These are phyloP conservation scores for Sodiomyces alkalinus DNA, from an alignment of 2,329 filamentous ascomycete genomes.

Conservation along the genomic window DNA sequence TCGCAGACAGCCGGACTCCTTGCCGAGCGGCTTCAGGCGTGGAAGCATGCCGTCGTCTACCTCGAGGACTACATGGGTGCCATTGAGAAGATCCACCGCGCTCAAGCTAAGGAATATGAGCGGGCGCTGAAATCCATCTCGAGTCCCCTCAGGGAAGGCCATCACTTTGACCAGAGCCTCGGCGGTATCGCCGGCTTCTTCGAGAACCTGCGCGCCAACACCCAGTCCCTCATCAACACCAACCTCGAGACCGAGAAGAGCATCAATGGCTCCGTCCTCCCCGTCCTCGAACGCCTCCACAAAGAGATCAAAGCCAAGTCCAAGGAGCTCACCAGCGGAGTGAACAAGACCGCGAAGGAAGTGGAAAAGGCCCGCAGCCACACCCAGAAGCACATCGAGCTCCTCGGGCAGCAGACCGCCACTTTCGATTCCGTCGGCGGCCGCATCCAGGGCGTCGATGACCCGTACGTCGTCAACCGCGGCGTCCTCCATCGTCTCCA, in stretches of 20 bases:
- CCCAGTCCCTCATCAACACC: conserved; percentile 76
- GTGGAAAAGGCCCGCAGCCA: conserved; percentile 75
- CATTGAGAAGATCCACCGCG: conserved; percentile 73
- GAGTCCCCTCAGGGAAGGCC: conserved; percentile 70
- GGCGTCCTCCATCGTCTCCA: conserved; percentile 71
- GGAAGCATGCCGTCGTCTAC: conserved; percentile 88
- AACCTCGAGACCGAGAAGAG: conserved; percentile 86
- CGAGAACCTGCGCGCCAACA: conserved; percentile 87
- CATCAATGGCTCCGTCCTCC: conserved; percentile 72
- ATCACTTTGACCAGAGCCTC: conserved; percentile 85
- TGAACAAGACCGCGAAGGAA: conserved; percentile 71
- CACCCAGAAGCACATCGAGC: conserved; percentile 93
- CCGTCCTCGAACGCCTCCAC: conserved; percentile 79
- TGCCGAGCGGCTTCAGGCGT: conserved; percentile 76
- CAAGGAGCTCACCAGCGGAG: conserved; percentile 74
- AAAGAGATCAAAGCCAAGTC: conserved; percentile 93
- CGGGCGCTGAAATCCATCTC: conserved; percentile 84
- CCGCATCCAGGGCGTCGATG: conserved; percentile 54
- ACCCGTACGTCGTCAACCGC: conserved; percentile 78
- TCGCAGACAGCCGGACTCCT: conserved; percentile 62
- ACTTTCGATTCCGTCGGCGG: conserved; percentile 62
- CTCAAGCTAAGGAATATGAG: conserved; percentile 88
- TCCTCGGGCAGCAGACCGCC: conserved; percentile 75
- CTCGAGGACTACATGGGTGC: conserved; percentile 79
- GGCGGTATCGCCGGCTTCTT: conserved; percentile 82